These are phyloP conservation scores for Dunaliella salina DNA, from an alignment of 163 green algal species.

Conservation along the genomic window DNA sequence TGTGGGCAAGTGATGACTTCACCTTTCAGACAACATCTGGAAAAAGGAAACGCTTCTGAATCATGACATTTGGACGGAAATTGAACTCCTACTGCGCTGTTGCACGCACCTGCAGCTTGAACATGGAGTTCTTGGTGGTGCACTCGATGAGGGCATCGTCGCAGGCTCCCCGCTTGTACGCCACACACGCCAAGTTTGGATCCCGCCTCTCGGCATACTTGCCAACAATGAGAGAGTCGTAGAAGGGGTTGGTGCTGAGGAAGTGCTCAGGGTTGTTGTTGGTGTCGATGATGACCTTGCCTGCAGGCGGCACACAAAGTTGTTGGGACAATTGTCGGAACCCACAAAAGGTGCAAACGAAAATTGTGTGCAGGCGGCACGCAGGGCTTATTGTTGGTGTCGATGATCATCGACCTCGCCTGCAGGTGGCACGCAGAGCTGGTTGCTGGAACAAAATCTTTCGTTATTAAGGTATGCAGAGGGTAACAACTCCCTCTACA, in stretches of 20 bases:
- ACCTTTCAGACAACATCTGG: no score
- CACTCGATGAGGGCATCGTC: constrained; percentile 94
- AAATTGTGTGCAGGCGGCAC: no score
- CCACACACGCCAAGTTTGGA: constrained; percentile 91
- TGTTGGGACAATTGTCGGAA: no score
- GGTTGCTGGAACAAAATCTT: no score
- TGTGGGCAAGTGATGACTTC: no score
- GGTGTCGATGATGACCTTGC: constrained; percentile 99
- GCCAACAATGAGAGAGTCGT: constrained; percentile 91
- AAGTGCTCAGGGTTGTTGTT: constrained; percentile 99
- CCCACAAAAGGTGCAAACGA: no score
- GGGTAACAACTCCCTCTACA: no score
- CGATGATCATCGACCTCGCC: constrained; percentile 99
- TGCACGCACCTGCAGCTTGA: constrained; percentile 84
- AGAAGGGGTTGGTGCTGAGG: constrained; percentile 99
- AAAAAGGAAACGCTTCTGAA: no score
- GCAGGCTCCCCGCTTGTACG: constrained; percentile 94
- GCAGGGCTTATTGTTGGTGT: constrained; percentile 99
- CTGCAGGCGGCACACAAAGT: neutral
- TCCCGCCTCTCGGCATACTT: constrained; percentile 98
- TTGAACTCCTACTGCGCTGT: no score
- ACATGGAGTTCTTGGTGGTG: constrained; percentile 94
- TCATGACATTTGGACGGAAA: no score
- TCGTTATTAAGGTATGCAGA: no score
- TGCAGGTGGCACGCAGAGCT: neutral